A percentile compares a stretch with the other conserved stretches of the same genome.
Conservation (phyloP, 1,139 yeast genomes). For the Pichia sp. region DNA sequence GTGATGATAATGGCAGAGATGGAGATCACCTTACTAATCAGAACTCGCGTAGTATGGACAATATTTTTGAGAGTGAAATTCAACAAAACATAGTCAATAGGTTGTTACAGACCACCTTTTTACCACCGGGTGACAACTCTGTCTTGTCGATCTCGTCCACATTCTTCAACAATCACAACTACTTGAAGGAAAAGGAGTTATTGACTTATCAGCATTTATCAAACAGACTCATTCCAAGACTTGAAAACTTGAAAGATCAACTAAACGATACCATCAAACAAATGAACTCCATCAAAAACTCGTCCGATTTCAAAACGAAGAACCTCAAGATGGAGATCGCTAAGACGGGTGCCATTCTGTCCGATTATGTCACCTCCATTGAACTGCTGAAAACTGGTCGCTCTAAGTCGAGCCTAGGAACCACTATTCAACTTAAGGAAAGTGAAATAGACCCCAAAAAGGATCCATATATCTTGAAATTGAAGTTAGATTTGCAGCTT, state of each 20-base stretch:
- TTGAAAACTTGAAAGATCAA: slow-evolving; percentile 65
- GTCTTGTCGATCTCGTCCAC: slow-evolving; percentile 43
- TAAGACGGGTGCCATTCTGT: slow-evolving; percentile 45
- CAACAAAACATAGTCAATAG: slow-evolving; percentile 14
- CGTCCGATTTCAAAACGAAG: slow-evolving; percentile 43
- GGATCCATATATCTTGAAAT: slow-evolving; percentile 63
- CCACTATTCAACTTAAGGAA: slow-evolving; percentile 17
- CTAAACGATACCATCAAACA: slow-evolving; percentile 60
- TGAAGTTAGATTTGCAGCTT: slow-evolving; percentile 60
- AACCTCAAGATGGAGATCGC: slow-evolving; percentile 45
- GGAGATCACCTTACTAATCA: not conserved
- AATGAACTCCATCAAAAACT: slow-evolving; percentile 41
- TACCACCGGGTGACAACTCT: slow-evolving; percentile 44
- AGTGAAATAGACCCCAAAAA: slow-evolving; percentile 27
- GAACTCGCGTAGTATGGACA: slow-evolving; percentile 1
- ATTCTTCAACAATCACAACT: slow-evolving; percentile 38
- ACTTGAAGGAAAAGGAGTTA: slow-evolving; percentile 37
- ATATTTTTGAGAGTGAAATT: slow-evolving; percentile 2
- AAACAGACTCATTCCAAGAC: slow-evolving; percentile 53
- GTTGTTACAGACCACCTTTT: slow-evolving; percentile 37
- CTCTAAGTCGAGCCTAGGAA: slow-evolving; percentile 27
- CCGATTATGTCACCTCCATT: slow-evolving; percentile 37
- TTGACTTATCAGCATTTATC: slow-evolving; percentile 52
- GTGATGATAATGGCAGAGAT: slow-evolving; percentile 4
- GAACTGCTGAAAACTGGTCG: slow-evolving; percentile 28